These are phyloP conservation scores for Lactifluus volemus DNA, from an alignment of 768 basidiomycete genomes.

Conservation along the genomic window DNA sequence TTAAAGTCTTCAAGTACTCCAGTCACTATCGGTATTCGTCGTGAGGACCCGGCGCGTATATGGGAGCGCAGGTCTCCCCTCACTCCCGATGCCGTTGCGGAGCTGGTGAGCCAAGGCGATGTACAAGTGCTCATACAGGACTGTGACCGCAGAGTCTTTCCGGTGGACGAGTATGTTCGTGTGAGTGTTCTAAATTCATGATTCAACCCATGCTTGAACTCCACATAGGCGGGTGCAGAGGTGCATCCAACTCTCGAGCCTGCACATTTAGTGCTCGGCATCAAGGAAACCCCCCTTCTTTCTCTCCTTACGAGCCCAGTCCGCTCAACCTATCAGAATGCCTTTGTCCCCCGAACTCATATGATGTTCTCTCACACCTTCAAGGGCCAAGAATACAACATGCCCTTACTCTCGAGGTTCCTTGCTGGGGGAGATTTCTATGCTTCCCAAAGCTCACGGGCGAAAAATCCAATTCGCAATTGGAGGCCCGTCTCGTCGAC, in stretches of 20 bases:
- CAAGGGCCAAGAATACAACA: conserved; percentile 85
- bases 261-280: conserved; percentile 75
- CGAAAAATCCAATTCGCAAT: not conserved
- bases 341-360: conserved; percentile 49
- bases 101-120: conserved; percentile 46
- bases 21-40: conserved; percentile 48
- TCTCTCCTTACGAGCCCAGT: conserved; percentile 47
- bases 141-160: conserved; percentile 69
- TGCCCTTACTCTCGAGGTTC: conserved; percentile 63
- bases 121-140: conserved; percentile 67
- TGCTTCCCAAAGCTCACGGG: conserved; percentile 1
- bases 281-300: conserved; percentile 75
- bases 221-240: conserved; percentile 64
- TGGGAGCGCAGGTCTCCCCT: conserved; percentile 87
- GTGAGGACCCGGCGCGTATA: conserved; percentile 70
- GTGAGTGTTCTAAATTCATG: conserved; percentile 33
- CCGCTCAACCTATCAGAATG: conserved; percentile 21
- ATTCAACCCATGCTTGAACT: not conserved
- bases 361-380: conserved; percentile 91
- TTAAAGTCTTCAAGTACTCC: not conserved
- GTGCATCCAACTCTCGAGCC: conserved; percentile 46
- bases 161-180: conserved; percentile 51
- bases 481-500: conserved; percentile 58
- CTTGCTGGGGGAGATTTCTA: conserved; percentile 24
- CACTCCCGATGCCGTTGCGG: conserved; percentile 62